Base-by-base conservation (phyloP, 129 eudicot genomes). In the Ambrosia trifida region DNA sequence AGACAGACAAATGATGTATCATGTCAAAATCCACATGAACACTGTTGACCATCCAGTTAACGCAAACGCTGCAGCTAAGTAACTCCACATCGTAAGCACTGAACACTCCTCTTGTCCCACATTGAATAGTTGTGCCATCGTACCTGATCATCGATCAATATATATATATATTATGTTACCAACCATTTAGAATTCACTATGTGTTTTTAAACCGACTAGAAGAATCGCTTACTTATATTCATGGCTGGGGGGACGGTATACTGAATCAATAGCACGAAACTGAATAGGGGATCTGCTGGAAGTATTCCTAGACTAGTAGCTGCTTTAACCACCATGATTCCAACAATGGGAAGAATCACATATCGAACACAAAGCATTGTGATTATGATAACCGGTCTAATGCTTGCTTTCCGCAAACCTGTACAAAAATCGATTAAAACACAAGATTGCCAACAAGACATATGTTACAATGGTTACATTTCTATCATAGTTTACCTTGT, bases 201-300 rank as follows among this genome's bases (percentile, higher is more conserved):
- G 12, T 49, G 19, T 49, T 40, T 40, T 6, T 40, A 6, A 49
- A 53, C 13, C 32, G 19, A 7, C 60, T 53, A 46, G 12, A 44
- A 16, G 30, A 18, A 64, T 47, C 64, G 14, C 76, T 83, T 84
- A 88, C 97, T 86, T 12, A 92, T 85, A 45, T 80, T 89, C 95
- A 84, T 89, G 41, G 97, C 99, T 17, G 99, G 99, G 19, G 99
- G 99, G 10, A 95, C 70, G 2, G 86, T 53, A 67, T 80, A 95
- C 74, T 95, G 99, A 79, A 90, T 74, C 89, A 95, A 66, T 64
- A 90, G 83, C 78, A 90, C 85, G 70, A 85, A 95, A 44, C 72
- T 91, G 69, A 82, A 95, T 50, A 95, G 83, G 1, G 96, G 89
- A 35, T 95, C 99, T 1, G 81, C 49, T 7, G 99, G 99, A 49